Base-by-base conservation (phyloP, 768 basidiomycete species). In the Mycena kentingensis region DNA sequence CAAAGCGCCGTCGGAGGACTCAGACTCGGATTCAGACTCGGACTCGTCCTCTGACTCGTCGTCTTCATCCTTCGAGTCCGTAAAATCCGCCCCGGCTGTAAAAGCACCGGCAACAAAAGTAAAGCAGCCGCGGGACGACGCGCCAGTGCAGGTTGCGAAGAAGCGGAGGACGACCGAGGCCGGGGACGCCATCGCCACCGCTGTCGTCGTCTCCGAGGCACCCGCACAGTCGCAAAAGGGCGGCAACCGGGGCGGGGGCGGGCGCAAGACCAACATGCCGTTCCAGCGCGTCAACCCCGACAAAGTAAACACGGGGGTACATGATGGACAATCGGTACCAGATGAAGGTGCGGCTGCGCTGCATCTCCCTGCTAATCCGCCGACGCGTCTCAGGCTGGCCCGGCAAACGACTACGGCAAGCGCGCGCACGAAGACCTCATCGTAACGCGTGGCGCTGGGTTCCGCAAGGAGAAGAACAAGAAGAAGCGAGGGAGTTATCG, bases 391-490 rank as follows among this genome's bases (percentile, higher is more conserved):
- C 57, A 88, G 90, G 77, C 83, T 2, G 91, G 81, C 0, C 75
- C 76, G 1, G 57, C 58, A 21, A 85, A 85, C 56, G 97, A 98
- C 66, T 99, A 99, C 60, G 96, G 96, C 18, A 86, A 84, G 26
- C 80, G 78, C 49, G 96, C 96, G 0, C 84, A 86, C 58, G 77
- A 80, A 32, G 97, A 98, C 69, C 74, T 99, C 55, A 88, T 96
- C 57, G 90, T 94, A 24, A 98, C 96, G 3, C 83, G 94, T 1
- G 96, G 96, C 3, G 88, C 90, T 42, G 93, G 93, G 2, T 99
- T 99, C 77, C 81, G 93, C 49, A 99, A 98, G 71, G 96, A 97
- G 78, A 99, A 99, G 73, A 98, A 97, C 75, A 99, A 98, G 83
- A 98, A 98, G 75, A 99, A 99, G 74, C 77, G 90, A 62, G 96